A percentile compares a stretch with the other conserved stretches of the same genome.
These are phyloP conservation scores for Ascomycota sp. DNA, from an alignment of 2,329 filamentous ascomycete species.

Conservation along the genomic window DNA sequence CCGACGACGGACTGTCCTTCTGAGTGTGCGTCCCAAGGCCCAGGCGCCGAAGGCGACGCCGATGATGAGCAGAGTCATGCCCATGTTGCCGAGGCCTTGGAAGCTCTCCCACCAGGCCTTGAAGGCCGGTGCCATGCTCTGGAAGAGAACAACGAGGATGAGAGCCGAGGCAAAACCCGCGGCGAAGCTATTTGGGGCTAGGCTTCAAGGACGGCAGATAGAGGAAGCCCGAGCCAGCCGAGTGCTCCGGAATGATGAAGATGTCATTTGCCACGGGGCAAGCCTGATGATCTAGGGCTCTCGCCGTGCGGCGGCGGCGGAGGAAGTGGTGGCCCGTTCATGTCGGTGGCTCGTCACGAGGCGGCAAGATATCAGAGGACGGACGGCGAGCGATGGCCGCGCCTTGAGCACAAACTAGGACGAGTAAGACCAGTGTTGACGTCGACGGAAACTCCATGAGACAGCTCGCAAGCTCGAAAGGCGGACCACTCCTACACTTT, in stretches of 20 bases:
- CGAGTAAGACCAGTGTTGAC: too few species aligned
- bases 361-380: too few species aligned
- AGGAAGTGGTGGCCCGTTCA: slow-evolving; percentile 33
- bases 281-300: slow-evolving; percentile 46
- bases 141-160: slow-evolving; percentile 50
- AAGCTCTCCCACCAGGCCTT: slow-evolving; percentile 53
- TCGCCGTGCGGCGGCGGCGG: slow-evolving; percentile 76
- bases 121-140: slow-evolving; percentile 52
- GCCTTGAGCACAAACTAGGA: too few species aligned
- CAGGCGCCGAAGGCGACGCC: slow-evolving; percentile 61
- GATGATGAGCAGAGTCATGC: slow-evolving; percentile 50
- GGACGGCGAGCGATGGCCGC: too few species aligned
- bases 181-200: slow-evolving; percentile 75
- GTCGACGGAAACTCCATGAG: too few species aligned
- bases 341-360: slow-evolving; percentile 12
- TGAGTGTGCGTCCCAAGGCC: slow-evolving; percentile 29
- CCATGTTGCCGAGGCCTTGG: slow-evolving; percentile 50
- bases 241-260: slow-evolving; percentile 87
- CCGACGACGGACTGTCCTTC: slow-evolving; percentile 7
- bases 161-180: slow-evolving; percentile 68
- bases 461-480: too few species aligned
- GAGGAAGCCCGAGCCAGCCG: slow-evolving; percentile 70
- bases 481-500: too few species aligned
- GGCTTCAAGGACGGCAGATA: slow-evolving; percentile 82
- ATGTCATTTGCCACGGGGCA: slow-evolving; percentile 90